Evolutionary conservation across 106 monocot species (phyloP), one percentile per base, ranked within the genome.

Genomic region (Hemerocallis citrina): DNA sequence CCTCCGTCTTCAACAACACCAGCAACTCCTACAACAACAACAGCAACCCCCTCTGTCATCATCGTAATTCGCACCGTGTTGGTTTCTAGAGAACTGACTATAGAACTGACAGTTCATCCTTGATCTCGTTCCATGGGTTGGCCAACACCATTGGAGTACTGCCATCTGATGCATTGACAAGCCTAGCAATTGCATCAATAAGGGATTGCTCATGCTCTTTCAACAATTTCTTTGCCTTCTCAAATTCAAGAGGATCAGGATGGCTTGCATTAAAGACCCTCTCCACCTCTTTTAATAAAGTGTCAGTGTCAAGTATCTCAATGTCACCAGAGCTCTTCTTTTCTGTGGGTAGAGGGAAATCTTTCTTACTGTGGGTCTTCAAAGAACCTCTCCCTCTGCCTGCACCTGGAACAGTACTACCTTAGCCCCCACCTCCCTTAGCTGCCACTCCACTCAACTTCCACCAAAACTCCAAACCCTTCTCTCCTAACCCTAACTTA

Each of bases 151-250:
- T 31, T 27, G 75, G 80, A 94, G 89, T 89, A 59, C 75, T 89
- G 51, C 80, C 79, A 51, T 89, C 93, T 41, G 77, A 85, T 40
- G 69, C 77, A 34, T 85, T 85, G 22, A 68, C 85, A 61, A 94
- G 82, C 55, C 68, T 82, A 29, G 85, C 69, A 52, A 94, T 82
- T 29, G 89, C 93, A 47, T 85, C 77, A 21, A 85, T 72, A 29
- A 94, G 77, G 5, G 93, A 77, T 61, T 80, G 79, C 55, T 94
- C 93, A 34, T 89, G 89, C 13, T 85, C 93, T 68, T 77, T 83
- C 34, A 96, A 68, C 35, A 79, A 25, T 72, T 87, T 81, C 65
- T 81, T 86, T 64, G 85, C 86, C 63, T 84, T 96, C n/a, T 90
- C 81, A 28, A 90, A 77, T 66, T 81, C 86, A 52, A 73, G 33